Conservation (phyloP, 331 rosid species). For the Pyrus hybrid region DNA sequence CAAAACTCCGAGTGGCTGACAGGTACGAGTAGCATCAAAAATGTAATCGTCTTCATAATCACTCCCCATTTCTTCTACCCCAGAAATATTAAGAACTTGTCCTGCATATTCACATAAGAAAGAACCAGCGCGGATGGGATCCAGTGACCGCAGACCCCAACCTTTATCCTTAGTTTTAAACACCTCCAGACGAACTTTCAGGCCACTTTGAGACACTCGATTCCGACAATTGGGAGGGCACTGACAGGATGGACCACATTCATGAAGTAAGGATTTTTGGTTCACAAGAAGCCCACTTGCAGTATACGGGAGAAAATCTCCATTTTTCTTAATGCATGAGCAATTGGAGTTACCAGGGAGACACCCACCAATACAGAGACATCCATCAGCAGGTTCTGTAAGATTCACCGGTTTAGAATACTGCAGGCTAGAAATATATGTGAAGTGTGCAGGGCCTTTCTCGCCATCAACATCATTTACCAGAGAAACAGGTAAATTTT, state of each 20-base stretch:
- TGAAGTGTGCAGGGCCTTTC: conserved; percentile 93
- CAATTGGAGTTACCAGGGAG: conserved; percentile 46
- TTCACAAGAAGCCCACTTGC: conserved; percentile 47
- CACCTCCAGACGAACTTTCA: conserved; percentile 73
- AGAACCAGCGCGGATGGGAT: conserved; percentile 82
- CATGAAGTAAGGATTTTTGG: conserved; percentile 58
- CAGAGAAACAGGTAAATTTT: conserved; percentile 76
- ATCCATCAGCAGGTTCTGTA: conserved; percentile 46
- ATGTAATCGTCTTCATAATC: conserved; percentile 64
- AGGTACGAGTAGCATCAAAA: conserved; percentile 66
- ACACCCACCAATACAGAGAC: conserved; percentile 75
- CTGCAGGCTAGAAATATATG: conserved; percentile 57
- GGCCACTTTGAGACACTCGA: conserved; percentile 61
- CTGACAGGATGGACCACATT: conserved; percentile 77
- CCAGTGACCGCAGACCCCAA: conserved; percentile 96
- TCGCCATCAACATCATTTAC: conserved; percentile 83
- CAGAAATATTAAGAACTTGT: conserved; percentile 58
- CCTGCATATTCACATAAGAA: conserved; percentile 90
- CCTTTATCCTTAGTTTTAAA: conserved; percentile 69
- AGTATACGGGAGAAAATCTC: conserved; percentile 55
- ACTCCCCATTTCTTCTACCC: conserved; percentile 50
- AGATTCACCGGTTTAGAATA: conserved; percentile 42
- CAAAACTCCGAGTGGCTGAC: conserved; percentile 56
- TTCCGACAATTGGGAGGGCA: conserved; percentile 77
- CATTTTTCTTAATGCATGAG: conserved; percentile 65